Percentiles rank a stretch among this genome's conserved stretches.
These are phyloP conservation scores for Intubia oerlemansii DNA, from an alignment of 2,329 filamentous ascomycete genomes.

Conservation along the genomic window DNA sequence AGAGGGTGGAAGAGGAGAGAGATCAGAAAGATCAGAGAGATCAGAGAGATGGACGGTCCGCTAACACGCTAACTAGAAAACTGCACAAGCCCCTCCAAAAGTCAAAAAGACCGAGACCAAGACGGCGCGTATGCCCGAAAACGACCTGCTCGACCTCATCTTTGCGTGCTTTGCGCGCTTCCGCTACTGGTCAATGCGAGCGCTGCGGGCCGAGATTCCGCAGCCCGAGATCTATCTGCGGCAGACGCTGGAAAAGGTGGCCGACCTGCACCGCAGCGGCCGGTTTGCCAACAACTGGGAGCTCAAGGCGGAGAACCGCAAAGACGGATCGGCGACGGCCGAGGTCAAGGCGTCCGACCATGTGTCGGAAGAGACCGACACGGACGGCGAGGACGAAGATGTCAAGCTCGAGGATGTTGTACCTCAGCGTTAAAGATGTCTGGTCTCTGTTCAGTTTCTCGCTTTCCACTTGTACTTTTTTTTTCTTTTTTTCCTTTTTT, in stretches of 20 bases:
- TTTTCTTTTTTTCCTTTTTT: background rate
- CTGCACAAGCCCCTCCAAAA: slow-evolving; percentile 22
- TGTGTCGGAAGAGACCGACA: slow-evolving; percentile 21
- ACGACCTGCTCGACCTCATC: slow-evolving; percentile 70
- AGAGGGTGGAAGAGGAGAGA: no score
- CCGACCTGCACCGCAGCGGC: slow-evolving; percentile 58
- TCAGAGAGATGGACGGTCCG: no score
- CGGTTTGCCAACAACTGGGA: slow-evolving; percentile 74
- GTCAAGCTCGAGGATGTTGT: slow-evolving; percentile 18
- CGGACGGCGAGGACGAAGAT: slow-evolving; percentile 45
- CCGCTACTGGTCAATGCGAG: slow-evolving; percentile 87
- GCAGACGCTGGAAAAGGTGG: slow-evolving; percentile 63
- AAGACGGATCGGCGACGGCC: slow-evolving; percentile 27
- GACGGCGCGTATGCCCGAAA: slow-evolving; percentile 71
- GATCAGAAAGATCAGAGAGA: no score
- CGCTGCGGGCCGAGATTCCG: slow-evolving; percentile 51
- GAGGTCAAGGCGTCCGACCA: slow-evolving; percentile 26
- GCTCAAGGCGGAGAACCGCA: slow-evolving; percentile 45
- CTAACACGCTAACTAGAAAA: slow-evolving; percentile 23
- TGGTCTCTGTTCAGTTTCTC: background rate
- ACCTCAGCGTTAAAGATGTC: background rate
- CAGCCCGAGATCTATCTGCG: slow-evolving; percentile 92
- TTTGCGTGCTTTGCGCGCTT: slow-evolving; percentile 68
- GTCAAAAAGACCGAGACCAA: slow-evolving; percentile 55
- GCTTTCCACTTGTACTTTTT: background rate